Evolutionary conservation across 1,139 yeast genomes (phyloP), one percentile per base, ranked within the genome.

Genomic region (Debaryomycetaceae sp.): DNA sequence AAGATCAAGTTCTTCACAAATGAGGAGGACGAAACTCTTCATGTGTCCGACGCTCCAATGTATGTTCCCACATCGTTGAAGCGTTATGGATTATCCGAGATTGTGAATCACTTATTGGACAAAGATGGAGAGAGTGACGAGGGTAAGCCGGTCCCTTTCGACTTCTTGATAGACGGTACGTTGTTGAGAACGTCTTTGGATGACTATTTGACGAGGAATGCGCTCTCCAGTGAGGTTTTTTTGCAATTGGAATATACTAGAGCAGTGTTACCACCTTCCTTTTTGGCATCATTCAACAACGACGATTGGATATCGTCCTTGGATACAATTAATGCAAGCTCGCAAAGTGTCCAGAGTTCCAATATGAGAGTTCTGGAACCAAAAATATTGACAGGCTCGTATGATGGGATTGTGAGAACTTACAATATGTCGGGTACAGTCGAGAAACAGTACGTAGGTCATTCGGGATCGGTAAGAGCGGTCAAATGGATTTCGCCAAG

Each of bases 301-400:
- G 97, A 91, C 52, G 99, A 93, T 66, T 93, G 99, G 99, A 82
- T 95, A 33, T 87, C 97, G 7, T 78, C 95, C 1, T 76, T 91
- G 39, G 81, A 82, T 58, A 66, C 83, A 33, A 65, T 70, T 49
- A 68, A 72, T 54, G 58, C 69, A 6, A 53, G 54, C 46, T 60
- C 68, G 22, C 42, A 45, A 24, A 56, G 64, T 11, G 69, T 60
- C 6, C 52, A 61, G 5, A 48, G 62, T 13, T 68, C 76, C 14
- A 66, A 69, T 42, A 53, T 66, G 44, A 30, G 53, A 6, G 49
- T 65, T 27, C 37, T 52, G 3, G 60, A 62, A 42, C 76, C 81
- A 20, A 77, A 80, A 56, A 87, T 91, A 45, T 75, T 90, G 43
- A 83, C 95, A 8, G 99, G 99, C 23, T 83, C 96, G 1, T 93